Conservation (phyloP, 164 flowering plant genomes). For the Chimonanthus praecox region DNA sequence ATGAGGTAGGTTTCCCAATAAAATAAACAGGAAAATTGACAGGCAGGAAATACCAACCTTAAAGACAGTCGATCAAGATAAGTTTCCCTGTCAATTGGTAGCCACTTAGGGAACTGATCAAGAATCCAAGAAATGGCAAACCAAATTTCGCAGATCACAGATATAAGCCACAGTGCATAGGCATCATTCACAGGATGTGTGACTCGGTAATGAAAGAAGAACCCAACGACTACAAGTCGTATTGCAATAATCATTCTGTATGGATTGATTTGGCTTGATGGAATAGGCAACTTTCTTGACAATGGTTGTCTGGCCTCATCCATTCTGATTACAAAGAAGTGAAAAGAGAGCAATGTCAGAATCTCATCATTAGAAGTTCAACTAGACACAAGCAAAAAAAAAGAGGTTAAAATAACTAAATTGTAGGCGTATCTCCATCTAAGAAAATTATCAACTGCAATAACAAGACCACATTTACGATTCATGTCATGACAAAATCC, state of each 20-base stretch:
- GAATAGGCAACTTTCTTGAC: conserved; percentile 54
- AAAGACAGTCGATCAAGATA: conserved; percentile 57
- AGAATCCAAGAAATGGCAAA: conserved; percentile 66
- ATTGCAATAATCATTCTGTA: conserved; percentile 58
- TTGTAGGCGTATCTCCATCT: neutral
- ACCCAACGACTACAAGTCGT: conserved; percentile 53
- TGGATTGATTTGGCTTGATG: conserved; percentile 61
- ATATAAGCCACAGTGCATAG: conserved; percentile 51
- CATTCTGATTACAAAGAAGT: conserved; percentile 37
- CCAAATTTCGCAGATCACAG: conserved; percentile 71
- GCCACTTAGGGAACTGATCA: conserved; percentile 71
- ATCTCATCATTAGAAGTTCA: neutral
- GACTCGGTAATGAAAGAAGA: conserved; percentile 61
- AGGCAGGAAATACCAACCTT: conserved; percentile 29
- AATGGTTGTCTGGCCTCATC: conserved; percentile 64
- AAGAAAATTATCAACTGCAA: neutral
- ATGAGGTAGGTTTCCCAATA: neutral
- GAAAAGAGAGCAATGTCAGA: neutral
- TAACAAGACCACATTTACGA: neutral
- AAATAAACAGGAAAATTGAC: neutral
- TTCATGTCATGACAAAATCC: neutral
- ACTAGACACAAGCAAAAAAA: neutral
- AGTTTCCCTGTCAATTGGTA: conserved; percentile 60
- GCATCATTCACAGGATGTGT: conserved; percentile 56
- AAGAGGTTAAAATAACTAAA: neutral